Conservation (phyloP, 2,329 filamentous ascomycete species). For the Neocatenulostroma microsporum region DNA sequence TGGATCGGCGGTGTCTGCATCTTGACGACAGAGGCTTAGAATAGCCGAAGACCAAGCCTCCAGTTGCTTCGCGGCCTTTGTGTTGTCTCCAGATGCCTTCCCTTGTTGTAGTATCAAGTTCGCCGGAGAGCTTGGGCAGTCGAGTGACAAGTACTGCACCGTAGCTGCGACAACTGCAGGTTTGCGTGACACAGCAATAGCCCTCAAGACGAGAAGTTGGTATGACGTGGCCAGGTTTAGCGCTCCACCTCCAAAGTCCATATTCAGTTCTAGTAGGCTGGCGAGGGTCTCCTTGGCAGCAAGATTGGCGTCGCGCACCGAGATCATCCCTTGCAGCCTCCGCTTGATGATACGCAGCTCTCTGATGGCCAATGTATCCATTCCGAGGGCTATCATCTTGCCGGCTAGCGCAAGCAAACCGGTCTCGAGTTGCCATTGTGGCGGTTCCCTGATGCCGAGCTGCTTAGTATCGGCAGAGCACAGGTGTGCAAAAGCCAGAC, state of each 20-base stretch:
- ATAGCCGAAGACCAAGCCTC: conserved; percentile 59
- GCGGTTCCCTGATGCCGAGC: conserved; percentile 47
- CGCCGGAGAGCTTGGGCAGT: conserved; percentile 50
- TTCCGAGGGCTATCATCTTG: conserved; percentile 56
- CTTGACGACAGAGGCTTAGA: conserved; percentile 59
- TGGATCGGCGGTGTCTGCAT: conserved; percentile 48
- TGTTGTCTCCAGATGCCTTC: conserved; percentile 38
- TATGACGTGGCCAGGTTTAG: conserved; percentile 54
- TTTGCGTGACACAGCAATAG: conserved; percentile 55
- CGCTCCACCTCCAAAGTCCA: conserved; percentile 31
- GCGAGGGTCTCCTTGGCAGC: conserved; percentile 47
- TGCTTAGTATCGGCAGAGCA: conserved; percentile 48
- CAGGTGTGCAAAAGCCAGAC: conserved; percentile 59
- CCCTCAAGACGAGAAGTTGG: conserved; percentile 57
- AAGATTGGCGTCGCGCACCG: conserved; percentile 15
- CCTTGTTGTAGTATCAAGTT: conserved; percentile 48
- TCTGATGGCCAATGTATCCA: conserved; percentile 61
- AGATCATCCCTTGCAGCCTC: conserved; percentile 44
- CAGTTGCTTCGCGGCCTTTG: conserved; percentile 58
- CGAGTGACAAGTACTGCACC: conserved; percentile 48
- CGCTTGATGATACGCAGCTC: conserved; percentile 61
- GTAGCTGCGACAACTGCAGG: conserved; percentile 52
- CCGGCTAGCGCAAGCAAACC: conserved; percentile 63
- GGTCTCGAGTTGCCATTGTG: conserved; percentile 61
- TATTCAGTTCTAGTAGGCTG: conserved; percentile 55